Conservation (phyloP, 768 basidiomycete species). For the Strobilomyces echinocephalus region DNA sequence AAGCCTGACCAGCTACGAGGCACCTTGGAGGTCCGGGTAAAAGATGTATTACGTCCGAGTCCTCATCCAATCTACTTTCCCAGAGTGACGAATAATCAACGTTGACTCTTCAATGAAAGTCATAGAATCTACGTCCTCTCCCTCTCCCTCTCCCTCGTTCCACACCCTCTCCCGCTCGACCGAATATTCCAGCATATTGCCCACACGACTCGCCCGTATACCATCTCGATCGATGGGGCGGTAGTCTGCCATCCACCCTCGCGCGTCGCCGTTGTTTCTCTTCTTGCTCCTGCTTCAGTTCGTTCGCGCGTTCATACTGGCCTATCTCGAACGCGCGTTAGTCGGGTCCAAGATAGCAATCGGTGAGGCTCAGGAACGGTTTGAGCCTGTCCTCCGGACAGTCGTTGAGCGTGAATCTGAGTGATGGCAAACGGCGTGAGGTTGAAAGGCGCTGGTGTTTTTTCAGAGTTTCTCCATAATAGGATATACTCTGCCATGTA, state of each 20-base stretch:
- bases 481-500: slow-evolving; percentile 69
- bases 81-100: background rate
- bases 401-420: slow-evolving; percentile 70
- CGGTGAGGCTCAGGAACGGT: slow-evolving; percentile 79
- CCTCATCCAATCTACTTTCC: slow-evolving; percentile 1
- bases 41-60: no score
- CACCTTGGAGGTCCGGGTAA: no score
- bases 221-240: slow-evolving; percentile 83
- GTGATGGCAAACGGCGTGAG: slow-evolving; percentile 91
- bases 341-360: slow-evolving; percentile 89
- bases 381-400: slow-evolving; percentile 66
- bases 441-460: slow-evolving; percentile 83
- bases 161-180: slow-evolving; percentile 64
- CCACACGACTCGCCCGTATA: slow-evolving; percentile 64
- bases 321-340: slow-evolving; percentile 93
- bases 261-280: slow-evolving; percentile 71
- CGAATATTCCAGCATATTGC: slow-evolving; percentile 75
- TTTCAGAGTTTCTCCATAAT: slow-evolving; percentile 90
- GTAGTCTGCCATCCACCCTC: slow-evolving; percentile 67
- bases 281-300: slow-evolving; percentile 74
- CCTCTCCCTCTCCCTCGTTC: slow-evolving; percentile 37
- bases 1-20: no score
- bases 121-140: slow-evolving; percentile 77
- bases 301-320: slow-evolving; percentile 78
- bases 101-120: slow-evolving; percentile 64